These are phyloP conservation scores for Trichodelitschia bisporula DNA, from an alignment of 495 filamentous ascomycete genomes.

Conservation along the genomic window DNA sequence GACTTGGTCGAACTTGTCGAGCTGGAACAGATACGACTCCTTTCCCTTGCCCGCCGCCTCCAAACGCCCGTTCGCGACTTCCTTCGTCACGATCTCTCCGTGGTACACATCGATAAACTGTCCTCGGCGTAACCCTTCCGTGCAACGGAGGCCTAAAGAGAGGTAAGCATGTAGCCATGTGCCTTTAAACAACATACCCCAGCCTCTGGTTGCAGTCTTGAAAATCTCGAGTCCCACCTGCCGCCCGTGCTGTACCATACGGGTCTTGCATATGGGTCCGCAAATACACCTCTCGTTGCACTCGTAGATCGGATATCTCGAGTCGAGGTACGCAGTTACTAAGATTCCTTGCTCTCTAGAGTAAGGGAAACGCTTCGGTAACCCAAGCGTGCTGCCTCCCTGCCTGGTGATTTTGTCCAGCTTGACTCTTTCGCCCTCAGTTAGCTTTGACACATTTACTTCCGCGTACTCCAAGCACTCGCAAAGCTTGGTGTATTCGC, in stretches of 20 bases:
- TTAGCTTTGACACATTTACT: conserved; percentile 11
- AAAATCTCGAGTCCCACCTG: conserved; percentile 61
- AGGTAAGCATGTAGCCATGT: neutral
- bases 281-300: conserved; percentile 57
- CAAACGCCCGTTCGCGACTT: conserved; percentile 43
- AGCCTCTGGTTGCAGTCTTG: conserved; percentile 49
- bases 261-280: conserved; percentile 40
- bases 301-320: conserved; percentile 49
- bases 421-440: conserved; percentile 3
- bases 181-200: conserved; percentile 28
- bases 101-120: conserved; percentile 80
- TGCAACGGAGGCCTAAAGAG: conserved; percentile 37
- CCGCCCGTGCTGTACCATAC: conserved; percentile 58
- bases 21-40: conserved; percentile 54
- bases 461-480: conserved; percentile 17
- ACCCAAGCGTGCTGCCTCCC: conserved; percentile 5
- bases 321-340: conserved; percentile 21
- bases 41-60: conserved; percentile 21
- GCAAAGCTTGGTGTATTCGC: conserved; percentile 15
- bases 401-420: neutral
- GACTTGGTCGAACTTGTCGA: conserved; percentile 61
- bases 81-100: conserved; percentile 60
- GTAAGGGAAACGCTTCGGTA: conserved; percentile 19
- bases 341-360: conserved; percentile 4
- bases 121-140: conserved; percentile 39